Evolutionary conservation across 148 eudicot species (phyloP), one percentile per base, ranked within the genome.

Genomic region (Amaranthus palmeri): DNA sequence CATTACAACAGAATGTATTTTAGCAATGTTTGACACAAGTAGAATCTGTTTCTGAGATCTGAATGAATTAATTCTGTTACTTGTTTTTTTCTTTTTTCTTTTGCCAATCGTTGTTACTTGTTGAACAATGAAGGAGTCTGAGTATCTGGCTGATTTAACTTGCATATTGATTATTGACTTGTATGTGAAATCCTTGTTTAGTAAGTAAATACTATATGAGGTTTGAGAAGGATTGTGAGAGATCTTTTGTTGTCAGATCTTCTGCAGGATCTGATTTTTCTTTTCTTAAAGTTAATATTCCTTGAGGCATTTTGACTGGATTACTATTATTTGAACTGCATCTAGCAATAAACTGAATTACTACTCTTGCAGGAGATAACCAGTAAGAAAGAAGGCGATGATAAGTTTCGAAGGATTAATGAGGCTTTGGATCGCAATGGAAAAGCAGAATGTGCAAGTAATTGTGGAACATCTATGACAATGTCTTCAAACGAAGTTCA

Each of bases 371-470:
- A 93, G 98, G 97, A 88, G 10, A 78, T 87, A 64, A 77, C 88
- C 62, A 66, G 84, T 44, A 74, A 83, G 43, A 81, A 83, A 74
- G 82, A 69, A 71, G 88, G 83, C 61, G 93, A 82, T 72, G 85
- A 83, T 78, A 74, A 80, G 8, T 68, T 61, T 56, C 83, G 84
- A 70, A 82, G 78, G 81, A 87, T 87, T 54, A 88, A 85, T 40
- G 88, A 89, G 73, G 91, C 88, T 55, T 78, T 87, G 53, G 88
- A 87, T 65, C 81, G 80, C 55, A 77, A 82, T n/a, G 79, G 79
- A 72, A 81, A 80, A 66, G 76, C 43, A 67, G 81, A 88, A 68
- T 61, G 85, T 15, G 58, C 75, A 52, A 78, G 82, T 74, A 84
- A 79, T 77, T 66, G 79, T 61, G 59, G 63, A 66, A 10, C 61